Evolutionary conservation across 768 basidiomycete genomes (phyloP), one percentile per base, ranked within the genome.

Genomic region (Boletus coccyginus): DNA sequence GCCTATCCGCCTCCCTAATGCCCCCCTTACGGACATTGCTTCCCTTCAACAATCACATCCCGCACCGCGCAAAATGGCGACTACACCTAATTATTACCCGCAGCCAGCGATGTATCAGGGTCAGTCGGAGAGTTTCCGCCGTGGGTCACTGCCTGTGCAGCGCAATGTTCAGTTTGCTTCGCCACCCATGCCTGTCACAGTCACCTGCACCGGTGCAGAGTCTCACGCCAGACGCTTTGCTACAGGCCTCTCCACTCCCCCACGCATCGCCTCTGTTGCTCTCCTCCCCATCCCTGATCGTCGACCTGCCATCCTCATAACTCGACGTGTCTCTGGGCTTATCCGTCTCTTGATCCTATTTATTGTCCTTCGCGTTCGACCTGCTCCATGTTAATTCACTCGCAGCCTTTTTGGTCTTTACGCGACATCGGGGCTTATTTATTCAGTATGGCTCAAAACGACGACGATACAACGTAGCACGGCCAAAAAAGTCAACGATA

Each of bases 21-120:
- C 87, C 9, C 86, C 87, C 2, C 76, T 90, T 38, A 80, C 82
- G 13, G 89, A 90, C 66, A 82, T 90, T 57, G 84, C 85, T 3
- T 81, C 84, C 7, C 70, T 80, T 5, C 73, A 74, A 32, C 73
- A 68, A 8, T 71, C 72, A n/a, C 71, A 65, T 52, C 60, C 62
- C 36, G 39, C 59, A 2, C 70, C 74, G 16, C 65, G 74, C 24
- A 75, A 74, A 52, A 56, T 72, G 24, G 65, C 69, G 24, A 66
- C 72, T 29, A 43, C 63, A 11, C 72, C 73, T 2, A 65, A 60
- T 54, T 74, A 75, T 57, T 74, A 74, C 43, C 54, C 70, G 29
- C 70, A 70, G 55, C 58, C 67, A 5, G 50, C 61, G 1, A 32
- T 63, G 21, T 72, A 69, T 41, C 68, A 67, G 52, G 63, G 66